Conservation (phyloP, 2,329 filamentous ascomycete genomes). For the Dactylonectria estremocensis region DNA sequence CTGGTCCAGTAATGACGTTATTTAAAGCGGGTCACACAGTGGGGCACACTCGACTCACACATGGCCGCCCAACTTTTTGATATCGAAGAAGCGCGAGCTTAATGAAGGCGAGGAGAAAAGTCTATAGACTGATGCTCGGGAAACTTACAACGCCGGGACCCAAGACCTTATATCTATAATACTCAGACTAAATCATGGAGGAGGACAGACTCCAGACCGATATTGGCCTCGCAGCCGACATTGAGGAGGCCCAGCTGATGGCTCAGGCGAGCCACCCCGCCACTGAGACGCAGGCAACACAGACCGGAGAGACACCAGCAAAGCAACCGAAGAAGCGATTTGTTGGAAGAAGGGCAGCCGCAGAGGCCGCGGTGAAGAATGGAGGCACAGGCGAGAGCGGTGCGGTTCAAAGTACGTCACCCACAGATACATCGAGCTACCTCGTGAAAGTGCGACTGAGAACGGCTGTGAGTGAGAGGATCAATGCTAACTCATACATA, state of each 20-base stretch:
- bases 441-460: slow-evolving; percentile 18
- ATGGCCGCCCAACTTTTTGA: slow-evolving; percentile 43
- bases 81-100: slow-evolving; percentile 5
- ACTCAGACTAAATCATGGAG: slow-evolving; percentile 70
- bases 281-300: slow-evolving; percentile 41
- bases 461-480: slow-evolving; percentile 20
- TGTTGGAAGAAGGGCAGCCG: slow-evolving; percentile 84
- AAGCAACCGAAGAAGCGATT: slow-evolving; percentile 94
- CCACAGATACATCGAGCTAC: not conserved
- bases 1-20: slow-evolving; percentile 37
- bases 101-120: not conserved
- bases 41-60: slow-evolving; percentile 32
- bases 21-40: slow-evolving; percentile 45
- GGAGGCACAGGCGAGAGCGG: slow-evolving; percentile 50
- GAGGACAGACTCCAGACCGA: slow-evolving; percentile 81
- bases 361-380: slow-evolving; percentile 69
- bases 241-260: slow-evolving; percentile 65
- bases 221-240: slow-evolving; percentile 78
- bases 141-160: not conserved
- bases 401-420: slow-evolving; percentile 66
- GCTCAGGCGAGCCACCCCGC: slow-evolving; percentile 50
- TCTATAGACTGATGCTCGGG: not conserved
- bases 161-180: not conserved
- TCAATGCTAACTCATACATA: slow-evolving; percentile 53
- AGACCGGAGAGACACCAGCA: slow-evolving; percentile 60